Evolutionary conservation across 345 rosid species (phyloP), one percentile per base, ranked within the genome.

Genomic region (Rhodomyrtus tomentosa): DNA sequence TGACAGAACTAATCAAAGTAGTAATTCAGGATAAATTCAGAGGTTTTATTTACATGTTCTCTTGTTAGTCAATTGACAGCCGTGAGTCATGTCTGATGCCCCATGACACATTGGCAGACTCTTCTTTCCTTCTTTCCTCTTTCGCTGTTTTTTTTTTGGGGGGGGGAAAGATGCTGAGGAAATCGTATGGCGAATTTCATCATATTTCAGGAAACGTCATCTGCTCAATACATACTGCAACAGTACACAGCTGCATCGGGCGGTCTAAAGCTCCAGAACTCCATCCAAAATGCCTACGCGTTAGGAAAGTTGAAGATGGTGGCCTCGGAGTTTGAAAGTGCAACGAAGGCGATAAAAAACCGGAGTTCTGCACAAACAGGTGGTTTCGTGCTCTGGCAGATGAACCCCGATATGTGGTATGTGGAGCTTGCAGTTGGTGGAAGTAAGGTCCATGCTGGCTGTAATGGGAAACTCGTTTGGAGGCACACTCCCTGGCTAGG

Each of bases 401-500:
- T 90, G 91, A 87, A 87, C 29, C 92, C 92, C 0, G 90, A 88
- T 48, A 89, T 88, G 92, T 90, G 92, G 92, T 89, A 90, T 51
- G 87, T 89, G 85, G 92, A 90, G 83, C 91, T 90, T 14, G 91
- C 90, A 2, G 88, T 89, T 52, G 92, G 92, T 25, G 89, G 89
- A 27, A 89, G 87, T 58, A 89, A 87, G 86, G 89, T 90, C 84
- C 89, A 84, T 81, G 92, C 92, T n/a, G 91, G 92, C 53, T 90
- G 92, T 85, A 90, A 90, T 7, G 91, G 91, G 83, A 89, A 85
- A 83, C 89, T 90, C 24, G 92, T 90, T 24, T 90, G 92, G 92
- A 89, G 92, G 88, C 90, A 90, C 86, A 90, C 92, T 18, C 92
- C 92, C 18, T 90, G 92, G 92, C 90, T 89, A 51, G 92, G 92